Evolutionary conservation across 2,329 filamentous ascomycete genomes (phyloP).

Genomic region (Nothomitra cinnamomea): DNA sequence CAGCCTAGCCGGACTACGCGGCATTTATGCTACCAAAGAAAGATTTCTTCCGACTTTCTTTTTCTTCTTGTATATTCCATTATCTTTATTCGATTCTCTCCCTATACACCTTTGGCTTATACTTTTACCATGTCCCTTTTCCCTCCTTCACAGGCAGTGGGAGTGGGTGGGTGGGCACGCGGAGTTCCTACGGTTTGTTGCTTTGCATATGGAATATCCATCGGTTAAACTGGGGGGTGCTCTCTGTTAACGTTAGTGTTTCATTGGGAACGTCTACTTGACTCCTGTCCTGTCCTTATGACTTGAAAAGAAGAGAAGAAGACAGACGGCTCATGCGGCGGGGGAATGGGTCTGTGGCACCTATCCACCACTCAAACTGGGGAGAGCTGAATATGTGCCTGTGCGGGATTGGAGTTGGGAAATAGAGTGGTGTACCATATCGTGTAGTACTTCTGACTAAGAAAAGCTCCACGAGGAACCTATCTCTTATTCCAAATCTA

Average conservation of each 20-base stretch:
- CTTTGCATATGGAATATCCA: not conserved
- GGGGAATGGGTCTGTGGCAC: no score
- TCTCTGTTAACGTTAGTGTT: not conserved
- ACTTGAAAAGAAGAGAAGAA: not conserved
- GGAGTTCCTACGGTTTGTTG: not conserved
- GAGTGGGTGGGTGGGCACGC: not conserved
- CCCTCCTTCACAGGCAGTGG: no score
- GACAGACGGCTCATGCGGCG: no score
- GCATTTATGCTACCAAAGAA: not conserved
- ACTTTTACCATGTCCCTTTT: no score
- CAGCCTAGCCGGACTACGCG: not conserved
- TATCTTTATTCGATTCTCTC: not conserved
- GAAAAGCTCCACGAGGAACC: no score
- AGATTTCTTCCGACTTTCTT: no score
- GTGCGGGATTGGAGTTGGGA: no score
- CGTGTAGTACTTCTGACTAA: no score
- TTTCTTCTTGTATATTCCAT: not conserved
- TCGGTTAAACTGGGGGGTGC: not conserved
- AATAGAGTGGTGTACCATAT: no score
- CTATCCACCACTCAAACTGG: no score
- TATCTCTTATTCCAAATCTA: no score
- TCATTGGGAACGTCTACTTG: not conserved
- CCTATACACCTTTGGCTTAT: not conserved
- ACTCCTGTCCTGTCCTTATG: conserved; percentile 1
- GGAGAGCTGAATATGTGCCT: no score